Conservation (phyloP, 2,329 filamentous ascomycete species). For the Apiospora rasikravindrae region DNA sequence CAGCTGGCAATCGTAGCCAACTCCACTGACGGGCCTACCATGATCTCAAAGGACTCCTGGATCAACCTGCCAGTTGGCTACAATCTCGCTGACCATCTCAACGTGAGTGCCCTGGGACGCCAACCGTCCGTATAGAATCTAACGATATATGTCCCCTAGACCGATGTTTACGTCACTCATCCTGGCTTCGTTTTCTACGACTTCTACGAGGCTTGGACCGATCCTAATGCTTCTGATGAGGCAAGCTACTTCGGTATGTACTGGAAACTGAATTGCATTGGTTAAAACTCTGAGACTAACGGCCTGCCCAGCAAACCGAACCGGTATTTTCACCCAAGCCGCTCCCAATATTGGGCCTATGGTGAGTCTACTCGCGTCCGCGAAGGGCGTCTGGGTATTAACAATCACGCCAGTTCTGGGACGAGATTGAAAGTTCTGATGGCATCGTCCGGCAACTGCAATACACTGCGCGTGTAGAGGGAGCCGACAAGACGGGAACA, state of each 20-base stretch:
- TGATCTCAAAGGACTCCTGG: constrained; percentile 58
- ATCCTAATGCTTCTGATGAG: constrained; percentile 50
- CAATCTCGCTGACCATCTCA: constrained; percentile 62
- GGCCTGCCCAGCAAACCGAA: constrained; percentile 26
- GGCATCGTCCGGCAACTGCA: constrained; percentile 66
- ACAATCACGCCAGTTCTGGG: constrained; percentile 48
- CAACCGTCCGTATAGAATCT: background rate
- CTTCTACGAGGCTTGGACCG: constrained; percentile 65
- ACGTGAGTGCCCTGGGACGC: constrained; percentile 37
- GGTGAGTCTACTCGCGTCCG: constrained; percentile 33
- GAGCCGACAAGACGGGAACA: constrained; percentile 27
- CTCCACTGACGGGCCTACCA: constrained; percentile 55
- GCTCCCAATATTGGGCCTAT: constrained; percentile 68
- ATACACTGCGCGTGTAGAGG: constrained; percentile 68
- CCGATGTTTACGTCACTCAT: constrained; percentile 52
- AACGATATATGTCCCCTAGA: constrained; percentile 37
- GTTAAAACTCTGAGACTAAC: background rate
- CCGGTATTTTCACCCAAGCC: constrained; percentile 61
- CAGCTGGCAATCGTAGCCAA: constrained; percentile 59
- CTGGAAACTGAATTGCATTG: too few species aligned
- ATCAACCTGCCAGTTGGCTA: constrained; percentile 64
- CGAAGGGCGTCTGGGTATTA: background rate
- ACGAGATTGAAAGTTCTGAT: constrained; percentile 59
- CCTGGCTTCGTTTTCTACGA: constrained; percentile 62
- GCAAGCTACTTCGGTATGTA: constrained; percentile 49